A percentile compares a stretch with the other conserved stretches of the same genome.
phyloP scores from a whole-genome alignment of 768 basidiomycete genomes.

The Wakefieldia striispora region DNA sequence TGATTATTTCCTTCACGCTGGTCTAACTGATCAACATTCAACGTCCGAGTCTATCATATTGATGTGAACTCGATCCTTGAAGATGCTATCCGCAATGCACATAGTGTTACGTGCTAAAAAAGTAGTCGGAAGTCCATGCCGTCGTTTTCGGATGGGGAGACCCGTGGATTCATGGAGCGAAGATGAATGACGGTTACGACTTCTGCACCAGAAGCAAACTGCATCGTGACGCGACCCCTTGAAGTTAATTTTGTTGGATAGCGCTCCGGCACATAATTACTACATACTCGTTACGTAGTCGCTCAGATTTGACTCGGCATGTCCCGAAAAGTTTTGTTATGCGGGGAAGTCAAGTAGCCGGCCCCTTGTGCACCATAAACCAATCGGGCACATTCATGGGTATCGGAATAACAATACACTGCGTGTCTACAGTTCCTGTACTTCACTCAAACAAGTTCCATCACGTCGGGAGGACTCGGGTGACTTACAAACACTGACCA shows the following conservation, averaged over 20 bases:
- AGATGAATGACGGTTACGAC: slow-evolving; percentile 1
- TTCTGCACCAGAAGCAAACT: not conserved
- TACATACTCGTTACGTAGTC: slow-evolving; percentile 6
- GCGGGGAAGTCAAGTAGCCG: not conserved
- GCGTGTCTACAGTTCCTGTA: not conserved
- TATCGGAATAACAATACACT: not conserved
- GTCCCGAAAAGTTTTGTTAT: not conserved
- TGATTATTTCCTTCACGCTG: not conserved
- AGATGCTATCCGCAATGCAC: not conserved
- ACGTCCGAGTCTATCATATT: slow-evolving; percentile 14
- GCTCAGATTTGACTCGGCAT: slow-evolving; percentile 11
- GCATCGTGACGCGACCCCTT: slow-evolving; percentile 1
- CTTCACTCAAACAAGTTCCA: not conserved
- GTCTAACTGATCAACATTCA: slow-evolving; percentile 8
- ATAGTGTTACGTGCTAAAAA: not conserved
- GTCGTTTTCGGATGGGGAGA: slow-evolving; percentile 3
- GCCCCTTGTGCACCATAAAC: no score
- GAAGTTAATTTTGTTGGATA: slow-evolving; percentile 12
- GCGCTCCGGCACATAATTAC: not conserved
- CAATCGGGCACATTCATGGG: not conserved
- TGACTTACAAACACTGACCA: not conserved
- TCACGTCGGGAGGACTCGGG: slow-evolving; percentile 16
- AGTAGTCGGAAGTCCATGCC: not conserved
- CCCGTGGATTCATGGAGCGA: slow-evolving; percentile 4
- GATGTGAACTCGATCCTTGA: slow-evolving; percentile 5